Percentiles rank a stretch among this genome's conserved stretches.
phyloP scores from a whole-genome alignment of 2,329 filamentous ascomycete genomes.

The Trichoderma atrobrunneum region DNA sequence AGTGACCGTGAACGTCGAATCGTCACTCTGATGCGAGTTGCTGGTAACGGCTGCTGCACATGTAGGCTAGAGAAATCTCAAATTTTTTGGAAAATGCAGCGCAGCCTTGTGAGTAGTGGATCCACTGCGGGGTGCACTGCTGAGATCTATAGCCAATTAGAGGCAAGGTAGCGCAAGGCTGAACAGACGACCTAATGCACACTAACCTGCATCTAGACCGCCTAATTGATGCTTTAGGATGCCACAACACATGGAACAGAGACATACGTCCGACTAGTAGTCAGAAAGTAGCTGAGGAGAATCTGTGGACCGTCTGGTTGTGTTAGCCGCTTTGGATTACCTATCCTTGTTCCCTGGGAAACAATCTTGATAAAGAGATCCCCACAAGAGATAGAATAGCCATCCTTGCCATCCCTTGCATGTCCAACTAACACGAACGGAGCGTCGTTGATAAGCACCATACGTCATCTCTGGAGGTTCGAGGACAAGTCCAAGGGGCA shows the following conservation, averaged over 20 bases:
- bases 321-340: not conserved
- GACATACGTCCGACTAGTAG: not conserved
- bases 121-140: slow-evolving; percentile 19
- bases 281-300: not conserved
- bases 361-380: not conserved
- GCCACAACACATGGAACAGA: not conserved
- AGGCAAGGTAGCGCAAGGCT: not conserved
- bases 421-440: not conserved
- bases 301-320: not conserved
- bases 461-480: not conserved
- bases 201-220: slow-evolving; percentile 14
- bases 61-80: not conserved
- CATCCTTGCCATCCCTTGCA: not conserved
- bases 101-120: slow-evolving; percentile 16
- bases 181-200: not conserved
- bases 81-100: slow-evolving; percentile 13
- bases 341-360: not conserved
- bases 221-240: not conserved
- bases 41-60: not conserved
- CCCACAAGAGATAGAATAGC: not conserved
- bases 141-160: slow-evolving; percentile 4
- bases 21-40: not conserved
- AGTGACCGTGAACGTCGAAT: not conserved
- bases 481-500: not conserved
- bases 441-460: not conserved